A percentile compares a stretch with the other conserved stretches of the same genome.
phyloP scores from a whole-genome alignment of 1,284 basidiomycete genomes.

The Rhizoctonia solani region DNA sequence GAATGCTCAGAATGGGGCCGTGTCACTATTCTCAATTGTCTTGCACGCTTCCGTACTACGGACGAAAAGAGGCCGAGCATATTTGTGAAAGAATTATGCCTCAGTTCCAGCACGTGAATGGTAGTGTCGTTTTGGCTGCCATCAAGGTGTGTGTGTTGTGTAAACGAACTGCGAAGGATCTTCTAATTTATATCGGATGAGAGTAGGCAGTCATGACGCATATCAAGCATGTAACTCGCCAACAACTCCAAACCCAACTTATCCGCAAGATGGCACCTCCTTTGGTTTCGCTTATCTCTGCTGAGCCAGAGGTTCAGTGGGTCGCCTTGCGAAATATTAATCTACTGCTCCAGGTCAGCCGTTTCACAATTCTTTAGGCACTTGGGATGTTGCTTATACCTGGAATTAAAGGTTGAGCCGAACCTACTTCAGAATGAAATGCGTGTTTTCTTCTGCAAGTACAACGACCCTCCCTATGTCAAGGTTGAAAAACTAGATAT shows the following conservation, averaged over 20 bases:
- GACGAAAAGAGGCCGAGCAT: slow-evolving; percentile 96
- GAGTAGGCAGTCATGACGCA: slow-evolving; percentile 97
- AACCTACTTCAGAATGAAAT: slow-evolving; percentile 93
- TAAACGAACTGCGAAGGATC: neutral
- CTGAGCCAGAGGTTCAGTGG: slow-evolving; percentile 82
- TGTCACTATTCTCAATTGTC: slow-evolving; percentile 86
- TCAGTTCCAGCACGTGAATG: slow-evolving; percentile 97
- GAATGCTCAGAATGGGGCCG: slow-evolving; percentile 99
- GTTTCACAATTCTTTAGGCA: neutral
- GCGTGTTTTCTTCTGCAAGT: slow-evolving; percentile 99
- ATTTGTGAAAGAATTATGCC: slow-evolving; percentile 98
- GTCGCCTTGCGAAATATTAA: slow-evolving; percentile 97
- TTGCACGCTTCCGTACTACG: slow-evolving; percentile 79
- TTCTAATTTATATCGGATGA: slow-evolving; percentile 13
- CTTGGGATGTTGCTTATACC: neutral
- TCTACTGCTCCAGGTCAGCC: slow-evolving; percentile 89
- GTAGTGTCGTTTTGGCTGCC: slow-evolving; percentile 91
- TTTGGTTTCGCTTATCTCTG: slow-evolving; percentile 66
- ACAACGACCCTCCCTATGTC: slow-evolving; percentile 98
- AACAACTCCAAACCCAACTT: slow-evolving; percentile 86
- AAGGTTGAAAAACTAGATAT: slow-evolving; percentile 98
- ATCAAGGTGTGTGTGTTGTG: slow-evolving; percentile 68
- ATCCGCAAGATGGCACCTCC: slow-evolving; percentile 98
- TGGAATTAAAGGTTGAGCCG: slow-evolving; percentile 50
- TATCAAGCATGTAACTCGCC: slow-evolving; percentile 79